Percentiles rank a stretch among this genome's conserved stretches.
Evolutionary conservation across 129 eudicot genomes (phyloP).

Genomic region (Lactuca sativa): DNA sequence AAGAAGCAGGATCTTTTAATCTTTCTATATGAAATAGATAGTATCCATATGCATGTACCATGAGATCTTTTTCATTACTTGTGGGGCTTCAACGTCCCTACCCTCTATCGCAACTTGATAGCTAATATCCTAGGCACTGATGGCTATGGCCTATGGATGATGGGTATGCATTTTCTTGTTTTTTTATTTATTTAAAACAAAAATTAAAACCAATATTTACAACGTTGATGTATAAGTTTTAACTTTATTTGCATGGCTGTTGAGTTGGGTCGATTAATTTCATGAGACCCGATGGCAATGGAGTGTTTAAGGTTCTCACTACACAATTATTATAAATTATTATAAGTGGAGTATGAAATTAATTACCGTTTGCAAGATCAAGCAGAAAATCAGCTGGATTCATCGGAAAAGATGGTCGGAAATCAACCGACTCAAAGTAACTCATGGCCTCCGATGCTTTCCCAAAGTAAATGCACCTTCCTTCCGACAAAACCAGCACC

Average conservation of each 20-base stretch:
- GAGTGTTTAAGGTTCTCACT: background rate
- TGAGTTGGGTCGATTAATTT: background rate
- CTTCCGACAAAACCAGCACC: constrained; percentile 75
- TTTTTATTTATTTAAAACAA: no score
- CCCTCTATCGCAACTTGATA: background rate
- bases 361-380: constrained; percentile 95
- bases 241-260: background rate
- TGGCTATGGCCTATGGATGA: background rate
- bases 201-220: background rate
- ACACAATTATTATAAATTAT: background rate
- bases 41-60: constrained; percentile 6
- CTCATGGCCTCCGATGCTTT: constrained; percentile 66
- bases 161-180: no score
- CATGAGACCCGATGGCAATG: constrained; percentile 5
- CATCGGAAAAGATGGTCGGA: constrained; percentile 80
- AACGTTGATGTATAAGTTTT: background rate
- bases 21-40: background rate
- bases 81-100: background rate
- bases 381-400: constrained; percentile 97
- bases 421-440: constrained; percentile 65
- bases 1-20: no score
- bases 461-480: constrained; percentile 71
- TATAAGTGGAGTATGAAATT: background rate
- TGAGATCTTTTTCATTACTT: background rate
- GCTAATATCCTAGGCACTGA: background rate